phyloP scores from a whole-genome alignment of 2,329 filamentous ascomycete genomes.

The Aspergillus ochraceus region DNA sequence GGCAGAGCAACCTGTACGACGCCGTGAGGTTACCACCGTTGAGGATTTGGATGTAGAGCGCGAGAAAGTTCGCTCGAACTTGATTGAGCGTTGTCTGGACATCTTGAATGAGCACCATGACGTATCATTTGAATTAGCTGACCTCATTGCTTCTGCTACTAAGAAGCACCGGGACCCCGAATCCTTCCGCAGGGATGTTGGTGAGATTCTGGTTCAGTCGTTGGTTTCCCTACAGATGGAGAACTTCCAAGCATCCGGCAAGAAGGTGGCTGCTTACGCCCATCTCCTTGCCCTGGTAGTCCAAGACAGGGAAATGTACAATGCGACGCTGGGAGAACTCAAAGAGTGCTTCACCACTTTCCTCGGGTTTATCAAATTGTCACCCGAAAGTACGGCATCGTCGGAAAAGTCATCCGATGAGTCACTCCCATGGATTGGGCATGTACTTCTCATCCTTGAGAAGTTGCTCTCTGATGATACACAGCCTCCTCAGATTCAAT shows the following conservation, averaged over 20 bases:
- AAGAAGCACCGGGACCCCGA: constrained; percentile 60
- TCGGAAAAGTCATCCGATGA: constrained; percentile 70
- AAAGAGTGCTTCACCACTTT: constrained; percentile 75
- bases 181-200: constrained; percentile 69
- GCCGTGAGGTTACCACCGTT: constrained; percentile 53
- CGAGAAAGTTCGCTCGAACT: constrained; percentile 66
- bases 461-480: constrained; percentile 86
- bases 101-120: constrained; percentile 84
- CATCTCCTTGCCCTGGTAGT: constrained; percentile 87
- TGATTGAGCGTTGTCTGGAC: constrained; percentile 89
- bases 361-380: constrained; percentile 73
- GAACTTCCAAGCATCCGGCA: constrained; percentile 55
- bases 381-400: constrained; percentile 58
- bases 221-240: constrained; percentile 68
- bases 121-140: constrained; percentile 85
- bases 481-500: constrained; percentile 72
- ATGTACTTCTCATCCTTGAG: constrained; percentile 86
- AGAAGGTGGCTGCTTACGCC: constrained; percentile 85
- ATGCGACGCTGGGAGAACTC: constrained; percentile 70
- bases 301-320: constrained; percentile 79
- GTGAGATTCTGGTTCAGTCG: constrained; percentile 78
- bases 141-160: constrained; percentile 75
- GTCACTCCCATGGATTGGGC: constrained; percentile 88
- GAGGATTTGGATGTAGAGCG: constrained; percentile 80
- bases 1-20: constrained; percentile 24